These are phyloP conservation scores for Sporothrix protearum DNA, from an alignment of 2,329 filamentous ascomycete species.

Conservation along the genomic window DNA sequence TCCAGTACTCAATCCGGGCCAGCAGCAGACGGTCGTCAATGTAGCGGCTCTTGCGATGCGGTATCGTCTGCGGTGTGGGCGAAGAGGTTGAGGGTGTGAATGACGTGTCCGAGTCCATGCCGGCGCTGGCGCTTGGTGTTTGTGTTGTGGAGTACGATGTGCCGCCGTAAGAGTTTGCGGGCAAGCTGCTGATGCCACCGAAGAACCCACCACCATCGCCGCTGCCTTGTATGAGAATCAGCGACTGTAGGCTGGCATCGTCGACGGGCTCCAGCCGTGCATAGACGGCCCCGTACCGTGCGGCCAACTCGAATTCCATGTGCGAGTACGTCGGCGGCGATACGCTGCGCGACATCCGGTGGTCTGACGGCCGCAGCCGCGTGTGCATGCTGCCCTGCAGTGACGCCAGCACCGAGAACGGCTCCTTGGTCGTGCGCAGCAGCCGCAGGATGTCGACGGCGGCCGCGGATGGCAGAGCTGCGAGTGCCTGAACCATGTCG, in stretches of 20 bases:
- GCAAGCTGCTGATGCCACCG: neutral
- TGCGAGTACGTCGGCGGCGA: neutral
- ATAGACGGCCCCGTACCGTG: neutral
- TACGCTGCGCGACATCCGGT: neutral
- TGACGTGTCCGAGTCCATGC: neutral
- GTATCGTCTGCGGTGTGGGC: neutral
- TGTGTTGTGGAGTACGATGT: neutral
- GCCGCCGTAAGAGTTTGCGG: no score
- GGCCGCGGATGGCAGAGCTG: neutral
- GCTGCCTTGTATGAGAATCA: neutral
- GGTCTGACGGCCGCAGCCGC: neutral
- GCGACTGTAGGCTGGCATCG: neutral
- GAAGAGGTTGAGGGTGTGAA: neutral
- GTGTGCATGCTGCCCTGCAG: conserved; percentile 6
- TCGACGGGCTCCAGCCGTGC: neutral
- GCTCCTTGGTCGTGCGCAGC: conserved; percentile 4
- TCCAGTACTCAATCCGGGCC: conserved; percentile 24
- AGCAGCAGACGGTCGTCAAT: conserved; percentile 9
- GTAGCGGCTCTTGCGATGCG: neutral
- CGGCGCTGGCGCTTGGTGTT: neutral
- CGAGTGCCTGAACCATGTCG: neutral
- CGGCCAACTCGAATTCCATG: conserved; percentile 1
- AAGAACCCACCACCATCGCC: neutral
- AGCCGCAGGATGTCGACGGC: neutral
- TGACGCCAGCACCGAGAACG: neutral